A percentile compares a stretch with the other conserved stretches of the same genome.
Conservation (phyloP, 805 yeast genomes). For the Metschnikowia cubensis region DNA sequence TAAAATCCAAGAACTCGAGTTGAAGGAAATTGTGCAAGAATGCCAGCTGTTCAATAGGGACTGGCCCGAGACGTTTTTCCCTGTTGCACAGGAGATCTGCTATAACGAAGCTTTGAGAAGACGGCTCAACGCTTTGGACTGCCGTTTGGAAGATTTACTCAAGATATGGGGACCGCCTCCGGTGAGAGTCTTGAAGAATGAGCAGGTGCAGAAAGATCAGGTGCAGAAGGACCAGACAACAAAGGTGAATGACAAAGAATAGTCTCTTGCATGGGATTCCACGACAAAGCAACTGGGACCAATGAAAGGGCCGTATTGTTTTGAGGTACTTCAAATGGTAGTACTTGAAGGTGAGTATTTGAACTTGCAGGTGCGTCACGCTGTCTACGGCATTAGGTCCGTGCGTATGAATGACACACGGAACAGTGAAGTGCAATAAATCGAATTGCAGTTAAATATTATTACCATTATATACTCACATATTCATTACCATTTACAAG, state of each 20-base stretch:
- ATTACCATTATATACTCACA: background rate
- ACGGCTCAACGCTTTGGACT: slow-evolving; percentile 51
- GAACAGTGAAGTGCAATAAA: background rate
- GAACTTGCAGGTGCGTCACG: background rate
- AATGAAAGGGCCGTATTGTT: no score
- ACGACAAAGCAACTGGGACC: no score
- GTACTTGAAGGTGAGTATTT: no score
- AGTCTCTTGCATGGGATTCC: no score
- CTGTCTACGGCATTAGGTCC: background rate
- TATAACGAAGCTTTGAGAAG: slow-evolving; percentile 88
- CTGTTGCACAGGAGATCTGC: slow-evolving; percentile 81
- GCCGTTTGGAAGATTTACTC: slow-evolving; percentile 30
- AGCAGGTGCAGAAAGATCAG: no score
- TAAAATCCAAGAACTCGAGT: slow-evolving; percentile 76
- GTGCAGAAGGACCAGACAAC: no score
- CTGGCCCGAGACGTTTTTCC: slow-evolving; percentile 76
- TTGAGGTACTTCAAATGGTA: no score
- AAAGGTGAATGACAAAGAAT: no score
- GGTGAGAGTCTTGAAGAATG: no score
- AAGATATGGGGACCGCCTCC: slow-evolving; percentile 26
- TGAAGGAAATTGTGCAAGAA: slow-evolving; percentile 70
- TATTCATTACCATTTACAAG: background rate
- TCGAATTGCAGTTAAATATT: background rate
- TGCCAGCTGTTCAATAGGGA: slow-evolving; percentile 71
- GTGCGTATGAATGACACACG: background rate